phyloP scores from a whole-genome alignment of 2,329 filamentous ascomycete species.

The Balansia obtecta region DNA sequence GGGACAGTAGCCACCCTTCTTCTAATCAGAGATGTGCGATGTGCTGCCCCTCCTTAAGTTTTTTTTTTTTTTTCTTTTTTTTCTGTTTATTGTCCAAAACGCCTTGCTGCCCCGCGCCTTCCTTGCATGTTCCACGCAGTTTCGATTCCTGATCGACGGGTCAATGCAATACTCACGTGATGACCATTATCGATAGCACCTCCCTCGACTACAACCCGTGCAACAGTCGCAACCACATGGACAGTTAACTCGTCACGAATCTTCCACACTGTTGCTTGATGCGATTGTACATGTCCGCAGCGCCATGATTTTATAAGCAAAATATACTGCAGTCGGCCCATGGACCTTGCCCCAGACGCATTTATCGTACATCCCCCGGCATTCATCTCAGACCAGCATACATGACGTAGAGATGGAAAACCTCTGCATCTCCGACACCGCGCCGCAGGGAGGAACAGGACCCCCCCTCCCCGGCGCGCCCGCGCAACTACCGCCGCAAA shows the following conservation, averaged over 20 bases:
- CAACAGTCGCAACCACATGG: neutral
- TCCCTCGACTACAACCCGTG: neutral
- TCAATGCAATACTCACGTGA: conserved; percentile 1
- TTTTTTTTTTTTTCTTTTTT: conserved; percentile 2
- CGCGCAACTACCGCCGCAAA: conserved; percentile 72
- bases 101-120: conserved; percentile 2
- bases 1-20: neutral
- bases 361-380: conserved; percentile 5
- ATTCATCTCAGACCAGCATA: conserved; percentile 1
- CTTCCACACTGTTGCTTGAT: neutral
- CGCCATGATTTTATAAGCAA: neutral
- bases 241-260: neutral
- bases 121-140: conserved; percentile 5
- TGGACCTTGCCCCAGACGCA: neutral
- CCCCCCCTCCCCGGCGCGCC: conserved; percentile 22
- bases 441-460: conserved; percentile 25
- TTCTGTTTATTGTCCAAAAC: neutral
- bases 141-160: neutral
- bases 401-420: conserved; percentile 37
- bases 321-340: neutral
- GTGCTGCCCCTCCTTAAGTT: conserved; percentile 9
- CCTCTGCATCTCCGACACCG: conserved; percentile 35
- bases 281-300: neutral
- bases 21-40: neutral
- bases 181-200: neutral